These are phyloP conservation scores for Alternaria gaisen DNA, from an alignment of 2,329 filamentous ascomycete genomes.

Conservation along the genomic window DNA sequence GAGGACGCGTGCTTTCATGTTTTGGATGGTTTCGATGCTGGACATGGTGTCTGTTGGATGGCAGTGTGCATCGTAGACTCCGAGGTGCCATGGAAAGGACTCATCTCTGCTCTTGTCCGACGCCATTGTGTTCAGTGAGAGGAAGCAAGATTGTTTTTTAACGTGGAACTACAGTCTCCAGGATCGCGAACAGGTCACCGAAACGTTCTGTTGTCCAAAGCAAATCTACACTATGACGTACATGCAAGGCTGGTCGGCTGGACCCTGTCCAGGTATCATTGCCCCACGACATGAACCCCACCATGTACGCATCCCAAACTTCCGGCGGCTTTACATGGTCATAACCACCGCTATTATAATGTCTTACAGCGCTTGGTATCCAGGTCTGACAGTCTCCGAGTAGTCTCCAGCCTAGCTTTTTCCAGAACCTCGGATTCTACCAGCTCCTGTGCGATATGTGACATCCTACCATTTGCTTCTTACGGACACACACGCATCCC, in stretches of 20 bases:
- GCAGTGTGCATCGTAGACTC: constrained; percentile 81
- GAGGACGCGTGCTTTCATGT: constrained; percentile 72
- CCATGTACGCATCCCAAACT: background rate
- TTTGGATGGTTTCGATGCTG: constrained; percentile 64
- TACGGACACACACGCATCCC: constrained; percentile 1
- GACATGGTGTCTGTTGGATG: constrained; percentile 82
- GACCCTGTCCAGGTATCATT: constrained; percentile 1
- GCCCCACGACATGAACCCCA: background rate
- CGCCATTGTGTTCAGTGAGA: constrained; percentile 1
- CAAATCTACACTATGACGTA: constrained; percentile 18
- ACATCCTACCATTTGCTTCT: constrained; percentile 8
- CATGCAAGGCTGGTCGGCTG: constrained; percentile 7
- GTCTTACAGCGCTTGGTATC: background rate
- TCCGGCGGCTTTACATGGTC: background rate
- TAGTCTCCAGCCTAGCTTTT: background rate
- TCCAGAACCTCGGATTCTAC: background rate
- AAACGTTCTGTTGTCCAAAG: background rate
- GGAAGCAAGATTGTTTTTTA: no score
- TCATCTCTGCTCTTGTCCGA: constrained; percentile 13
- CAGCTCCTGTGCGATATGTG: background rate
- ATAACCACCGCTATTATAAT: background rate
- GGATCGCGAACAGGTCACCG: background rate
- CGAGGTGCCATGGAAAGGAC: constrained; percentile 72
- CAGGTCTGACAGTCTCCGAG: background rate
- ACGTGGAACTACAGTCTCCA: background rate